Evolutionary conservation across 129 eudicot genomes (phyloP), one percentile per base, ranked within the genome.

Genomic region (Pseudognaphalium luteoalbum): DNA sequence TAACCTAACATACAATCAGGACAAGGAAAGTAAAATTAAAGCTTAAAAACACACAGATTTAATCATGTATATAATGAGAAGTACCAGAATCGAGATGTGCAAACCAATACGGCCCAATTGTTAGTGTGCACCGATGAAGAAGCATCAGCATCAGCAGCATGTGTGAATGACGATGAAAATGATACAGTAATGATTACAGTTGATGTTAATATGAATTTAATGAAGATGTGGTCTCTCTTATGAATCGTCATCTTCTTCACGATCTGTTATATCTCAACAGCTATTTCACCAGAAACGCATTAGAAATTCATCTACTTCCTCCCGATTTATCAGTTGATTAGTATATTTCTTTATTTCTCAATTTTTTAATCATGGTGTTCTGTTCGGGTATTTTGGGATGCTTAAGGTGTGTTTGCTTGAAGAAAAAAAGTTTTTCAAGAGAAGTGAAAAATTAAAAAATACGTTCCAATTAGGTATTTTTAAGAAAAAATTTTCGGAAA

Each of bases 81-180:
- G 19, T 57, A 94, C 98, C 98, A 94, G 83, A 88, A 94, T 71
- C 98, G 96, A 68, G 97, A 94, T 66, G 98, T 94, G 87, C 97
- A 94, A 10, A 94, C 98, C 65, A 94, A 76, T 1, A 94, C 89
- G 14, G 99, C 99, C 99, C 99, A 94, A 64, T 94, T 94, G 87
- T 94, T 94, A 37, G 99, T 91, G 84, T 91, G 99, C 81, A 72
- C 89, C 19, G 90, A 87, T 19, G 96, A 51, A 5, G 90, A 81
- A 30, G 89, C 68, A 56, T 60, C 75, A 41, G 75, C 78, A n/a
- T n/a, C n/a, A 14, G 83, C 34, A 44, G 58, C 50, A 29, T 80
- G 68, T 42, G 51, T 15, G 22, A 67, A 42, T 80, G 83, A 80
- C 58, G 20, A 74, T 60, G 79, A 80, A 41, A 74, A 54, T 63